Evolutionary conservation across 768 basidiomycete genomes (phyloP).

Genomic region (Tulasnella sp.): DNA sequence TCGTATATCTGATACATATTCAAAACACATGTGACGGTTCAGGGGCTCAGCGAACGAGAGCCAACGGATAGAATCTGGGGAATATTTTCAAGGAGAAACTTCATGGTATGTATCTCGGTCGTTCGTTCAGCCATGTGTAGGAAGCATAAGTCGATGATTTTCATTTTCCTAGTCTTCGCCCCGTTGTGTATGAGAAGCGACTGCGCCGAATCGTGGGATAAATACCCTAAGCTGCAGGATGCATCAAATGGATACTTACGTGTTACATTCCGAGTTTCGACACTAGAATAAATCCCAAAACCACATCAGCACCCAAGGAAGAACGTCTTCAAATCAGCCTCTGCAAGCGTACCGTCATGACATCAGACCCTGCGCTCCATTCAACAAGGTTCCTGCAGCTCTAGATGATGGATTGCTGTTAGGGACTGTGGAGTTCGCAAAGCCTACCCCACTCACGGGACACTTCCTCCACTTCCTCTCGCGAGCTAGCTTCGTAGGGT

Average conservation of each 20-base stretch:
- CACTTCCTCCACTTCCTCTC: conserved; percentile 56
- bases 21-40: not conserved
- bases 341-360: conserved; percentile 5
- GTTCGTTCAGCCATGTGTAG: too few species aligned
- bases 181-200: not conserved
- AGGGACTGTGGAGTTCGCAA: too few species aligned
- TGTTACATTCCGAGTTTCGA: not conserved
- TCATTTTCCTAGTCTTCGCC: not conserved
- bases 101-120: not conserved
- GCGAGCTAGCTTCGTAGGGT: conserved; percentile 42
- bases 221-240: not conserved
- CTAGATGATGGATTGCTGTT: not conserved
- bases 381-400: not conserved
- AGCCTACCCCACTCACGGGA: conserved; percentile 44
- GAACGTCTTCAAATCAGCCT: not conserved
- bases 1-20: not conserved
- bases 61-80: not conserved
- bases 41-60: too few species aligned
- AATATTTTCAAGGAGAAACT: not conserved
- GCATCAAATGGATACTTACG: not conserved
- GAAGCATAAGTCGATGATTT: not conserved
- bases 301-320: not conserved
- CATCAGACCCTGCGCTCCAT: not conserved
- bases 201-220: not conserved
- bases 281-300: not conserved